Evolutionary conservation across 2,329 filamentous ascomycete species (phyloP), one percentile per base, ranked within the genome.

Genomic region (Gnomoniopsis sp.): DNA sequence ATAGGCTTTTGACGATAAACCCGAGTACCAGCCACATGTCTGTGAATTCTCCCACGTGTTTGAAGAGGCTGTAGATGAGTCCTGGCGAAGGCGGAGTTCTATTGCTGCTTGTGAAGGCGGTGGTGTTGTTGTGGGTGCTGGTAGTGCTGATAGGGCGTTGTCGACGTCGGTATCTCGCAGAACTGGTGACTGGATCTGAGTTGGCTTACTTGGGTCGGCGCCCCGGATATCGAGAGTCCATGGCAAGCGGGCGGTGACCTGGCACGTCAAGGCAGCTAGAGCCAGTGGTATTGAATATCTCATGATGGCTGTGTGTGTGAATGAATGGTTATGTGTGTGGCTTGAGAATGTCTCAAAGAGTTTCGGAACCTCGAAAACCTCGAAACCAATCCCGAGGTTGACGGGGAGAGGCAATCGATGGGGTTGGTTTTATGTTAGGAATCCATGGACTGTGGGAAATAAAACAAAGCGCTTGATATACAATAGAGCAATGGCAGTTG

Each of bases 1-100:
- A 23, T 43, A 53, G 10, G 43, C 59, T 62, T 64, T 63, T 63
- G 68, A 69, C 1, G 63, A 64, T 2, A 49, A 17, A 3, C 64
- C 63, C 11, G 64, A 55, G n/a, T 53, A 62, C 64, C 65, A 71
- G 17, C 68, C 69, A 54, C 69, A 71, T 2, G 69, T 71, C 6
- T 58, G 51, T 2, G 55, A 55, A 22, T 69, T 62, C 23, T 64
- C 38, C 65, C 65, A 70, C 11, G 62, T 65, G 50, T 67, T 65
- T 2, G 51, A 46, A 34, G 46, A 47, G 22, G 57, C 34, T 3
- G 57, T 36, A 1, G 53, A 52, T 2, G 58, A 60, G 6, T 58
- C 58, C 60, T 47, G 44, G 3, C 38, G 53, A 44, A 63, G 63
- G 33, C 64, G 60, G 21, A 67, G 55, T 23, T 68, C 64, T n/a